Conservation (phyloP, 257 asterid genomes). For the Ilex aquifolium region DNA sequence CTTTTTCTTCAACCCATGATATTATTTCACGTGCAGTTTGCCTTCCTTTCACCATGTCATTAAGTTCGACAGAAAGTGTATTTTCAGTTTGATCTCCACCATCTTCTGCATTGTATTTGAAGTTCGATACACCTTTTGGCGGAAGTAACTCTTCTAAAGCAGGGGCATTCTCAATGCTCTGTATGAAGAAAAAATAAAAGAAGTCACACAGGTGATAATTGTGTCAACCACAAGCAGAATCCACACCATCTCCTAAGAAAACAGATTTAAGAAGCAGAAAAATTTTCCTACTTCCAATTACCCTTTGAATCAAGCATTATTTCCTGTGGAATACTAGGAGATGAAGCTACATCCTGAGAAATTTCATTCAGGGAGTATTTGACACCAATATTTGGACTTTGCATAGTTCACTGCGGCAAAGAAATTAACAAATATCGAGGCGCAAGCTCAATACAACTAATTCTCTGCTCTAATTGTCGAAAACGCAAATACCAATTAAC, state of each 20-base stretch:
- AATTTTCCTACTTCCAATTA: constrained; percentile 39
- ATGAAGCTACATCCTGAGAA: not conserved
- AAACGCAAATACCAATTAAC: constrained; percentile 1
- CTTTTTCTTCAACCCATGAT: constrained; percentile 74
- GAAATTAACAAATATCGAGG: too few species aligned
- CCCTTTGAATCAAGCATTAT: constrained; percentile 49
- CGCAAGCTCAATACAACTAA: too few species aligned
- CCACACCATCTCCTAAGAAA: not conserved
- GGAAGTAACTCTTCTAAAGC: constrained; percentile 95
- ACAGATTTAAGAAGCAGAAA: not conserved
- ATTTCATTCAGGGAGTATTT: not conserved
- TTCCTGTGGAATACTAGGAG: too few species aligned
- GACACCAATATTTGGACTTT: too few species aligned
- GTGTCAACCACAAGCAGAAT: not conserved
- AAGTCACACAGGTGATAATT: not conserved
- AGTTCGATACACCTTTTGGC: constrained; percentile 70
- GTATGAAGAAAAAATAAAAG: constrained; percentile 11
- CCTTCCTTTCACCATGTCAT: constrained; percentile 77
- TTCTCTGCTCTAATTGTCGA: constrained; percentile 1
- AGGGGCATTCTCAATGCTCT: constrained; percentile 97
- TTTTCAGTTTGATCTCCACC: constrained; percentile 56
- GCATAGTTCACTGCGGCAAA: too few species aligned
- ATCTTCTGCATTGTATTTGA: constrained; percentile 62
- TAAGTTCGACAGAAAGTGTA: constrained; percentile 70
- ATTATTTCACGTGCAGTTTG: constrained; percentile 55